phyloP scores from a whole-genome alignment of 2,329 filamentous ascomycete genomes.

The Lachnellula arida region DNA sequence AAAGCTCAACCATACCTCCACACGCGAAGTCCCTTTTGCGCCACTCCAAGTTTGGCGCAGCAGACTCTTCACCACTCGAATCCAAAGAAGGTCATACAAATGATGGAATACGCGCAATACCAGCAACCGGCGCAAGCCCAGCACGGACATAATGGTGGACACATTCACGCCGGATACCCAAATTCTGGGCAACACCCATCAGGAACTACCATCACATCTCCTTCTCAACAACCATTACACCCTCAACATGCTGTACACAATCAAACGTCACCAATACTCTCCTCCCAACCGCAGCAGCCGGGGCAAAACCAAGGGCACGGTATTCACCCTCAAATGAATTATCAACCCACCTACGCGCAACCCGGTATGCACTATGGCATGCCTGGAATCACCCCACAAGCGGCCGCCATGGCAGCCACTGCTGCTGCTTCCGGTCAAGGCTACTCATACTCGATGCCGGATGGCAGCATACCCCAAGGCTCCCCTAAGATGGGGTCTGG shows the following conservation, averaged over 20 bases:
- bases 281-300: conserved; percentile 70
- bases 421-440: conserved; percentile 80
- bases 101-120: conserved; percentile 74
- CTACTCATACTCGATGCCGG: conserved; percentile 65
- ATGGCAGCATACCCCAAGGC: conserved; percentile 61
- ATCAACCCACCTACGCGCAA: conserved; percentile 70
- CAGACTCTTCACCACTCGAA: conserved; percentile 22
- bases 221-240: conserved; percentile 64
- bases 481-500: conserved; percentile 70
- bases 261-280: conserved; percentile 75
- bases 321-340: conserved; percentile 69
- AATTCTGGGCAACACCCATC: conserved; percentile 50
- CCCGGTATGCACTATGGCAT: conserved; percentile 78
- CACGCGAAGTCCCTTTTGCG: conserved; percentile 13
- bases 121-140: conserved; percentile 56
- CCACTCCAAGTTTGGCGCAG: conserved; percentile 3
- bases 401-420: conserved; percentile 86
- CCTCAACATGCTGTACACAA: conserved; percentile 53
- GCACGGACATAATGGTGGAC: conserved; percentile 55
- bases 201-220: conserved; percentile 59
- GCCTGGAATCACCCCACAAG: conserved; percentile 65
- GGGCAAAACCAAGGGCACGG: conserved; percentile 55
- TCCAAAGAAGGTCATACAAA: conserved; percentile 35
- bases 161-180: conserved; percentile 58
- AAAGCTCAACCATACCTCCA: conserved; percentile 3